These are phyloP conservation scores for Mrakia frigida DNA, from an alignment of 768 basidiomycete genomes.

Conservation along the genomic window DNA sequence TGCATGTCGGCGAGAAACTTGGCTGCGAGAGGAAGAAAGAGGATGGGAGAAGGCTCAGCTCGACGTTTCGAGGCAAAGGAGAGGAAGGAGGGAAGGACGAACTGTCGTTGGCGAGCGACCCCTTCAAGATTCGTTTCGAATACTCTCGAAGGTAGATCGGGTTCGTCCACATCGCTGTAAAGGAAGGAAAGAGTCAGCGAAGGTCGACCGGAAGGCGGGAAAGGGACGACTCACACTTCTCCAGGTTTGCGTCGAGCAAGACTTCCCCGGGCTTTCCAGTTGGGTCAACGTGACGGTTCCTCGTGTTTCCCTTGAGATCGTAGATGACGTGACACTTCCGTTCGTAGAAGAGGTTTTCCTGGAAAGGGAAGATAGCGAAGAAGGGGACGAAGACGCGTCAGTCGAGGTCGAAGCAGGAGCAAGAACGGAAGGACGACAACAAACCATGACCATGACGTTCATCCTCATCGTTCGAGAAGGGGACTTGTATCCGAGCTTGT, in stretches of 20 bases:
- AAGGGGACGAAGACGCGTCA: not conserved
- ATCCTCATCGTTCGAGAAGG: slow-evolving; percentile 67
- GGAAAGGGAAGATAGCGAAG: not conserved
- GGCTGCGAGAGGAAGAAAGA: not conserved
- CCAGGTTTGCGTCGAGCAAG: slow-evolving; percentile 90
- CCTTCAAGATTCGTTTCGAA: slow-evolving; percentile 82
- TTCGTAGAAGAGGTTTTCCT: slow-evolving; percentile 80
- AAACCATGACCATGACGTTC: slow-evolving; percentile 84
- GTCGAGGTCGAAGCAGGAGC: not conserved
- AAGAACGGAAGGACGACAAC: not conserved
- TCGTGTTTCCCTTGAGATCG: slow-evolving; percentile 91
- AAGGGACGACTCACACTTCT: slow-evolving; percentile 57
- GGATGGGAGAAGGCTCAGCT: not conserved
- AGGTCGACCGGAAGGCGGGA: not conserved
- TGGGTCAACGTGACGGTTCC: slow-evolving; percentile 86
- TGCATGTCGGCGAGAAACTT: slow-evolving; percentile 49
- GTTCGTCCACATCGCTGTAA: slow-evolving; percentile 45
- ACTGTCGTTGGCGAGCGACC: slow-evolving; percentile 86
- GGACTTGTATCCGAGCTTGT: slow-evolving; percentile 81
- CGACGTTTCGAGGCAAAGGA: not conserved
- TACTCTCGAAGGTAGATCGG: slow-evolving; percentile 97
- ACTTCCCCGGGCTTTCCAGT: slow-evolving; percentile 90
- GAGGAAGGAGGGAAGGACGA: slow-evolving; percentile 19
- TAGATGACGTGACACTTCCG: slow-evolving; percentile 88
- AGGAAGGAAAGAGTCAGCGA: not conserved